Evolutionary conservation across 805 yeast genomes (phyloP), one percentile per base, ranked within the genome.

Genomic region (Candida arabinofermentans): DNA sequence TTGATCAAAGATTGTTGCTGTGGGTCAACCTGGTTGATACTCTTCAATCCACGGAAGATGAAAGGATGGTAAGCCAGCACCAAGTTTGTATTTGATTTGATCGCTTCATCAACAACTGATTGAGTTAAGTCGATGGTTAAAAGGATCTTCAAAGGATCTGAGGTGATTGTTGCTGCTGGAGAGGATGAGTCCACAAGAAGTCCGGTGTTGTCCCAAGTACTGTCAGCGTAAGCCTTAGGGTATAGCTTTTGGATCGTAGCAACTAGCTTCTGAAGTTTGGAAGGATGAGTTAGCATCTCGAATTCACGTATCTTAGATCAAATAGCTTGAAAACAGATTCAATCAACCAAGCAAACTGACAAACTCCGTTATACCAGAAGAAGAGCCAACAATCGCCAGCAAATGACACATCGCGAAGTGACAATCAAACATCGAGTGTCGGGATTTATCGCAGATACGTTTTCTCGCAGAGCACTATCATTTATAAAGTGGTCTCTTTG

Each of bases 121-220:
- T 77, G 76, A 0, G 98, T 93, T 45, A 93, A 68, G 56, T 93
- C 99, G 33, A 93, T 77, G 0, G 99, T 80, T 36, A 93, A 67
- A 17, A 93, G 66, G 10, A 75, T 64, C 17, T 61, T 63, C 31
- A 66, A 51, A n/a, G 37, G 32, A 6, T 35, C 16, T 3, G 37
- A 32, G 8, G 47, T 39, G 3, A 43, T 39, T 3, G 52, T 24
- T 1, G 49, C 43, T 3, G 50, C 44, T 17, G 47, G 42, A 3
- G 53, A 54, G 9, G 79, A 64, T 27, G 91, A 66, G 55, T 90
- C 96, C 8, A 93, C 83, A 34, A 93, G 64, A 26, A 93, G 69
- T 1, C 99, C 99, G 0, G 96, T 90, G 61, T 93, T 93, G 58
- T 93, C 99, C 99, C 99, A 93, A 3, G 89, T 62, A 17, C 72